Evolutionary conservation across 2,329 filamentous ascomycete genomes (phyloP).

Genomic region (Colletotrichum kahawae): DNA sequence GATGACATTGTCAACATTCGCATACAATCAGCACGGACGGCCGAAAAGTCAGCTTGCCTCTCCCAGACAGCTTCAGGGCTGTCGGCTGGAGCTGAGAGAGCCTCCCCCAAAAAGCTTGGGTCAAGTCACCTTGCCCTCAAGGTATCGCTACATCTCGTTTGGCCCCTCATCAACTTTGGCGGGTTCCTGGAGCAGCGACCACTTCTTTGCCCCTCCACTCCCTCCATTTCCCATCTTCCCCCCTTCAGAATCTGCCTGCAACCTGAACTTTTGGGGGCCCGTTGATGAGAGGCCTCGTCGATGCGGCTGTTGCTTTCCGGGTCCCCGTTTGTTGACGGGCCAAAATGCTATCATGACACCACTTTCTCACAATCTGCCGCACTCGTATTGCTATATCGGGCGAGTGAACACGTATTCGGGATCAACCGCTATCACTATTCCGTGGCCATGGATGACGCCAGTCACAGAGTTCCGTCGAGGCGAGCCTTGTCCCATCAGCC

Average conservation of each 20-base stretch:
- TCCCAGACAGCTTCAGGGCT: background rate
- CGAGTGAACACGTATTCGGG: background rate
- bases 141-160: constrained; percentile 4
- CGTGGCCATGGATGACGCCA: background rate
- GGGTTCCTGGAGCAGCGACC: constrained; percentile 13
- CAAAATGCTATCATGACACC: constrained; percentile 11
- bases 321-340: background rate
- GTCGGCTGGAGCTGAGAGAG: background rate
- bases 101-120: constrained; percentile 4
- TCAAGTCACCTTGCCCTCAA: background rate
- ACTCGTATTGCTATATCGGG: background rate
- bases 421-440: background rate
- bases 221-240: constrained; percentile 4
- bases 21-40: background rate
- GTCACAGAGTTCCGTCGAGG: background rate
- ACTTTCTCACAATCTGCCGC: constrained; percentile 5
- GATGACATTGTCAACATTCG: background rate
- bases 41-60: background rate
- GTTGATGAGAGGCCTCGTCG: background rate
- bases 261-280: background rate
- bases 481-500: background rate
- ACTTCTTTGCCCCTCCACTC: constrained; percentile 10
- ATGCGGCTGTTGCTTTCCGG: constrained; percentile 8
- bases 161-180: background rate
- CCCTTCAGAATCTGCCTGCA: background rate